phyloP scores from a whole-genome alignment of 1,139 yeast genomes.

The Kluyveromyces marxianus region DNA sequence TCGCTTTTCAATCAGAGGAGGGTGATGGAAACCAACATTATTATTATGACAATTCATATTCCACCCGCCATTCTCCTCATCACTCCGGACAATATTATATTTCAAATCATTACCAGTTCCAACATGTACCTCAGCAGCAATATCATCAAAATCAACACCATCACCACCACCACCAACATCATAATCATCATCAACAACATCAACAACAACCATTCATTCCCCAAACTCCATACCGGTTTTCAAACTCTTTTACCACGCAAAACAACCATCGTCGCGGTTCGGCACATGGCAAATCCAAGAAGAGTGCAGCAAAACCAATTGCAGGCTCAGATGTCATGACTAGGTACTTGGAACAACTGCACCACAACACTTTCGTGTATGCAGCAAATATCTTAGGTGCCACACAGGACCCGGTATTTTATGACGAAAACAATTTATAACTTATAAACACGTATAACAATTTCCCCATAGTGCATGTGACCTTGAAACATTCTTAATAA shows the following conservation, averaged over 20 bases:
- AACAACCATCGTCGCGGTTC: conserved; percentile 5
- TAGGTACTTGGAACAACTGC: conserved; percentile 65
- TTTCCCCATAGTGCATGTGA: neutral
- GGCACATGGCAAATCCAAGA: conserved; percentile 6
- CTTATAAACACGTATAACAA: neutral
- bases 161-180: neutral
- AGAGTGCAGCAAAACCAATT: conserved; percentile 30
- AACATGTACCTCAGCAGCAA: neutral
- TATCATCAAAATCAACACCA: neutral
- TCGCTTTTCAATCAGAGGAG: neutral
- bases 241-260: neutral
- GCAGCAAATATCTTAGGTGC: conserved; percentile 46
- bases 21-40: neutral
- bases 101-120: neutral
- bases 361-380: conserved; percentile 51
- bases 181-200: neutral
- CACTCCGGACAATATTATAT: neutral
- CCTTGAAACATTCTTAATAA: too few relatives aligned
- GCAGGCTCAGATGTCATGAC: conserved; percentile 74
- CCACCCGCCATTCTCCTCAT: neutral
- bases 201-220: neutral
- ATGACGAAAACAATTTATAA: conserved; percentile 11
- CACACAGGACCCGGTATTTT: conserved; percentile 21
- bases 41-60: neutral
- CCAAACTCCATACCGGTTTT: neutral